Percentiles rank a stretch among this genome's conserved stretches.
Conservation (phyloP, 1,139 yeast genomes). For the Saccharomyces hybrid region DNA sequence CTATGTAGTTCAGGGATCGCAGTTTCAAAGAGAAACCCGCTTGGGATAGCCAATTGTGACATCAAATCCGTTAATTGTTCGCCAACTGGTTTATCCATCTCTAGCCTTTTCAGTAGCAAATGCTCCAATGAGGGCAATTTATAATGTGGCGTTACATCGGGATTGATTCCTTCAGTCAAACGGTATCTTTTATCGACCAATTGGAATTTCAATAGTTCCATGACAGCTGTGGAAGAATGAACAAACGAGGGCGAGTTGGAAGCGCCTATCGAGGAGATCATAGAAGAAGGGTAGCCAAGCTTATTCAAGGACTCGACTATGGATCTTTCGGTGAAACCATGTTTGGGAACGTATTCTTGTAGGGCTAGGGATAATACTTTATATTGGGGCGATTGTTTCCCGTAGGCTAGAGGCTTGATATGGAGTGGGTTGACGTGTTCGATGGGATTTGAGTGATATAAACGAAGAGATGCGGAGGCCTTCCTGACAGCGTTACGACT, state of each 20-base stretch:
- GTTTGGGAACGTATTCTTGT: conserved; percentile 49
- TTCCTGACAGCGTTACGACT: neutral
- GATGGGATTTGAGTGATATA: conserved; percentile 22
- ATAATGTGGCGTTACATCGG: conserved; percentile 21
- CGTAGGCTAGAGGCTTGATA: conserved; percentile 26
- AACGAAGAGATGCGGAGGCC: conserved; percentile 7
- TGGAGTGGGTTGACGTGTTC: conserved; percentile 20
- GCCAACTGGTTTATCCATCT: conserved; percentile 51
- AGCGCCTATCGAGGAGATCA: conserved; percentile 48
- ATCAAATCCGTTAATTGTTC: conserved; percentile 35
- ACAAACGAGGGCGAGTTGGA: conserved; percentile 28
- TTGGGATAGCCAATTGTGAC: conserved; percentile 31
- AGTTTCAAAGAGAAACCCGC: conserved; percentile 29
- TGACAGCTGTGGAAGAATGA: conserved; percentile 40
- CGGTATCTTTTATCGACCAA: conserved; percentile 50
- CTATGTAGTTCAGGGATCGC: conserved; percentile 58
- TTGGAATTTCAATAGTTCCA: conserved; percentile 61
- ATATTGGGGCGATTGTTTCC: conserved; percentile 32
- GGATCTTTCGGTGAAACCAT: conserved; percentile 62
- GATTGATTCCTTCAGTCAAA: conserved; percentile 30
- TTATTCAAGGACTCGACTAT: conserved; percentile 55
- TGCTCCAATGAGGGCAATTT: conserved; percentile 34
- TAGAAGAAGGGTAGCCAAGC: conserved; percentile 58
- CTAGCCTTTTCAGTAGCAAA: conserved; percentile 54
- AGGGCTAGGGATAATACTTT: conserved; percentile 43